Evolutionary conservation across 805 yeast genomes (phyloP), one percentile per base, ranked within the genome.

Genomic region (Wickerhamiella azymoides): DNA sequence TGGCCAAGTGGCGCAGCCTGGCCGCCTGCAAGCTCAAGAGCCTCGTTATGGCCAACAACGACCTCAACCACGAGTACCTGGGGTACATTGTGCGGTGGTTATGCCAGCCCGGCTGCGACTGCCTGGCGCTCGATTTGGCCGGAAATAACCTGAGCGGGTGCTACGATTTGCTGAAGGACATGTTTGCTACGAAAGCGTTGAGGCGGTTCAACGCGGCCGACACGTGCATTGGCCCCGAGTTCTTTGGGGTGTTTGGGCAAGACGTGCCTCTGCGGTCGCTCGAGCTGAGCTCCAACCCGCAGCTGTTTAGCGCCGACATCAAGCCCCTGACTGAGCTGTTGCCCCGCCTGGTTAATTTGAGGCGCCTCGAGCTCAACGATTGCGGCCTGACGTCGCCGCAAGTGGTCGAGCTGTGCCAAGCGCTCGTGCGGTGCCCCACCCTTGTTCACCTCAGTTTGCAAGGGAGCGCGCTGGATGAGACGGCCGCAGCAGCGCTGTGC

Each of bases 51-150:
- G 94, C 95, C 0, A 77, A 78, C 52, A 80, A 81, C 50, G 80
- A 80, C 19, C 63, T 88, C 14, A 63, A 72, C 0, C 64, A 68
- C 2, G 72, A 72, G n/a, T 89, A 84, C 48, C 60, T 80, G 28
- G 67, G 68, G 49, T 62, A 73, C 18, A 49, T 84, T 19, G 69
- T 74, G 6, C 62, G 73, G 40, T 84, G 89, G 86, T 60, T 81
- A 46, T 55, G 65, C 43, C 60, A 54, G 17, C 59, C 59, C 49
- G 61, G 62, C 60, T 56, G 64, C 54, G 64, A 57, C 24, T 71
- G 78, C 5, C 58, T 76, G 51, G 96, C 96, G 3, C 61, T 88
- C 5, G 96, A 86, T 65, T 55, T 88, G 17, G 93, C 94, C 2
- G 88, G 80, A 57, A 88, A 88, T 58, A 88, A 84, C 58, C 62